Conservation (phyloP, 352 stramenopile species). For the Globisporangium polare region DNA sequence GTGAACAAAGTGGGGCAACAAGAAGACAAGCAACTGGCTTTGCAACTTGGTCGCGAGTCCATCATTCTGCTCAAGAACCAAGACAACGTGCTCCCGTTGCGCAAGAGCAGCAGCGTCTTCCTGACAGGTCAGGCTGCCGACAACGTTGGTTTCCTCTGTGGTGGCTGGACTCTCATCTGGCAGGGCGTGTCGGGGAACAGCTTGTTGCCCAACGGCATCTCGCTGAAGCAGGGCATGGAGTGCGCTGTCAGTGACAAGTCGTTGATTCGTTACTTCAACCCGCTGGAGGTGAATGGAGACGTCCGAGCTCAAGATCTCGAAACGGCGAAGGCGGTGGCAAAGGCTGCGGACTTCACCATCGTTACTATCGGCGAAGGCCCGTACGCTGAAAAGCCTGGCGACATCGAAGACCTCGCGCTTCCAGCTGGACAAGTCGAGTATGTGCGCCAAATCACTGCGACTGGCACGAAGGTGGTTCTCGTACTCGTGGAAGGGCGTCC, state of each 20-base stretch:
- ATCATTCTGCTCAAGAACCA: slow-evolving; percentile 88
- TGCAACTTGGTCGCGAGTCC: slow-evolving; percentile 74
- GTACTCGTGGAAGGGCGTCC: slow-evolving; percentile 77
- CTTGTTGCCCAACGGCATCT: slow-evolving; percentile 60
- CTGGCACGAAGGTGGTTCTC: slow-evolving; percentile 77
- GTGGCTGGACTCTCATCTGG: slow-evolving; percentile 86
- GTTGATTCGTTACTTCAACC: slow-evolving; percentile 44
- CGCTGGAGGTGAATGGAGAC: slow-evolving; percentile 47
- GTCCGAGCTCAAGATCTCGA: slow-evolving; percentile 42
- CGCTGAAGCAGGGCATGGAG: slow-evolving; percentile 51
- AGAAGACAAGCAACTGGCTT: slow-evolving; percentile 46
- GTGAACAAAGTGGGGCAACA: slow-evolving; percentile 44
- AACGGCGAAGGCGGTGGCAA: slow-evolving; percentile 47
- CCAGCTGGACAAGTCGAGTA: slow-evolving; percentile 69
- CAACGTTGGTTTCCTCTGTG: slow-evolving; percentile 67
- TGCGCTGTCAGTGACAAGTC: slow-evolving; percentile 26
- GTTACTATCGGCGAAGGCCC: slow-evolving; percentile 70
- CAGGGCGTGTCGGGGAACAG: slow-evolving; percentile 71
- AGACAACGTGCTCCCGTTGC: slow-evolving; percentile 45
- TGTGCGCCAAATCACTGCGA: slow-evolving; percentile 52
- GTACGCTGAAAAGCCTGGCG: slow-evolving; percentile 85
- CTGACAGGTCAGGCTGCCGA: slow-evolving; percentile 66
- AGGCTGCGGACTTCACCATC: slow-evolving; percentile 57
- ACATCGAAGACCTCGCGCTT: slow-evolving; percentile 76
- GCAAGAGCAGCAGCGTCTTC: slow-evolving; percentile 34